These are phyloP conservation scores for Trametes cubensis DNA, from an alignment of 768 basidiomycete species.

Conservation along the genomic window DNA sequence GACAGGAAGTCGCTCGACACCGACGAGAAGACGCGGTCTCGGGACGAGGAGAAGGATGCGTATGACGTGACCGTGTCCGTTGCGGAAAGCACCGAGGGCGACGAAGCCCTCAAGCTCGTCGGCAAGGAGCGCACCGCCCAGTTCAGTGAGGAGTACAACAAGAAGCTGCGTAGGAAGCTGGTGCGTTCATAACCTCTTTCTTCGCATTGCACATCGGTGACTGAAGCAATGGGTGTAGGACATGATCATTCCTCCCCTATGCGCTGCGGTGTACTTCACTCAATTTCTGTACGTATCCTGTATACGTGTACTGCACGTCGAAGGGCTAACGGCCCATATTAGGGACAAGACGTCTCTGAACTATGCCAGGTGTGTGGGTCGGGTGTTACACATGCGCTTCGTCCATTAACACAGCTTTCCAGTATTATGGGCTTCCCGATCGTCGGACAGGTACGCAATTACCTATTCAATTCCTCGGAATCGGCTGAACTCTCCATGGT, in stretches of 20 bases:
- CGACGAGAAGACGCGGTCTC: constrained; percentile 15
- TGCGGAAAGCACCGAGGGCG: constrained; percentile 47
- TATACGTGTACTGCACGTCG: neutral
- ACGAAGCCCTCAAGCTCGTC: constrained; percentile 64
- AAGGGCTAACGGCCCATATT: neutral
- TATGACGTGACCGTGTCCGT: constrained; percentile 21
- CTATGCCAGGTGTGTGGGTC: constrained; percentile 57
- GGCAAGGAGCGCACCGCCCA: constrained; percentile 50
- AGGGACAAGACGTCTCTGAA: constrained; percentile 73
- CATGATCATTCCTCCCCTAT: constrained; percentile 53
- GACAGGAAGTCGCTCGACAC: constrained; percentile 21
- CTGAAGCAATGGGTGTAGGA: constrained; percentile 40
- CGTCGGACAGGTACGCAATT: constrained; percentile 50
- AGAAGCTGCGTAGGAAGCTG: constrained; percentile 57
- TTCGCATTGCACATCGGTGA: neutral
- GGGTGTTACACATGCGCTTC: neutral
- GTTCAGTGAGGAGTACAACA: constrained; percentile 66
- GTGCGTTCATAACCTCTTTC: constrained; percentile 38
- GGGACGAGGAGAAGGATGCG: constrained; percentile 28
- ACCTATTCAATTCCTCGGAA: neutral
- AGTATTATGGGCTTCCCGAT: constrained; percentile 73
- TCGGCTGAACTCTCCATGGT: neutral
- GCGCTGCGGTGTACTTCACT: constrained; percentile 69
- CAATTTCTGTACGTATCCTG: constrained; percentile 55
- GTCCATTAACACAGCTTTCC: neutral